Conservation (phyloP, 805 yeast genomes). For the Saccharomycopsis javanensis region DNA sequence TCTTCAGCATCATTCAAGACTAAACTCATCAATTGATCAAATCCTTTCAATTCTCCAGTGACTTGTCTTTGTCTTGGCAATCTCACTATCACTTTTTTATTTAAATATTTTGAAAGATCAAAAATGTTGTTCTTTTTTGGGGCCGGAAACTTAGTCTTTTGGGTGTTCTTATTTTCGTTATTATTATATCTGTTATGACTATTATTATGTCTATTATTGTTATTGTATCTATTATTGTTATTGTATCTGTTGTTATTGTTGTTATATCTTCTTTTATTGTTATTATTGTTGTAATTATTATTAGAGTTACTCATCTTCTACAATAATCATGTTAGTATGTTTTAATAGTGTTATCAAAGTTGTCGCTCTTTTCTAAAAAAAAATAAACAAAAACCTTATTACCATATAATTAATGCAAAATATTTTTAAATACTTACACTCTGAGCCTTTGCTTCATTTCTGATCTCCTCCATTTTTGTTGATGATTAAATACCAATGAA, state of each 20-base stretch:
- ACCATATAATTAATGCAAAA: too few relatives aligned
- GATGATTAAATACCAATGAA: neutral
- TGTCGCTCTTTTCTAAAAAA: too few relatives aligned
- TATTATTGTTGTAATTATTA: conserved; percentile 15
- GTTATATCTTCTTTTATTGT: conserved; percentile 5
- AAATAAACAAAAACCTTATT: too few relatives aligned
- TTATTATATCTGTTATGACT: conserved; percentile 5
- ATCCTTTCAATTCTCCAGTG: conserved; percentile 76
- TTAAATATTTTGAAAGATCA: conserved; percentile 68
- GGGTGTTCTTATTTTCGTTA: conserved; percentile 19
- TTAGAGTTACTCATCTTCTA: neutral
- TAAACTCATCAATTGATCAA: conserved; percentile 70
- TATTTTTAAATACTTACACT: conserved; percentile 9
- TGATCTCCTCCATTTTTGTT: neutral
- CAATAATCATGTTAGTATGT: neutral
- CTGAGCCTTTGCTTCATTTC: conserved; percentile 5
- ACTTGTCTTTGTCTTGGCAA: conserved; percentile 81
- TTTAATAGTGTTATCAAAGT: neutral
- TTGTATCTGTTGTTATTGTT: conserved; percentile 18
- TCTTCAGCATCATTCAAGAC: conserved; percentile 68
- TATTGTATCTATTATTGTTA: conserved; percentile 20
- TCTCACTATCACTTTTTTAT: conserved; percentile 62
- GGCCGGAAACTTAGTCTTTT: conserved; percentile 41
- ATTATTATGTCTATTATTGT: conserved; percentile 20
- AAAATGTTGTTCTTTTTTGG: conserved; percentile 89